Percentiles rank a stretch among this genome's conserved stretches.
Conservation (phyloP, 2,329 filamentous ascomycete species). For the Neonectria sp. region DNA sequence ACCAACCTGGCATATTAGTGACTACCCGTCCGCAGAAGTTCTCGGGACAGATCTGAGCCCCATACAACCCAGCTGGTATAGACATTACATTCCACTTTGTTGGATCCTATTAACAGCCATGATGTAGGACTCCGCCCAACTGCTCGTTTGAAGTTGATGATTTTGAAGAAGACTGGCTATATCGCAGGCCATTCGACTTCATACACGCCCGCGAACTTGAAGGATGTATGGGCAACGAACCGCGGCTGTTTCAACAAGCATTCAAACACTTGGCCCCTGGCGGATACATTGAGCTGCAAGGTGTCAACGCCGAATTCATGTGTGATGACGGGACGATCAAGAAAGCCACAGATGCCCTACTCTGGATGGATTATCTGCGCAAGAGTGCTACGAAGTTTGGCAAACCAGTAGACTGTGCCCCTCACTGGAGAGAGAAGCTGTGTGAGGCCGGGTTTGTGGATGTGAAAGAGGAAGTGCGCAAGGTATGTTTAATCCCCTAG, state of each 20-base stretch:
- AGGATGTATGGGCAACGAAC: constrained; percentile 50
- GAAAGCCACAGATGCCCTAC: neutral
- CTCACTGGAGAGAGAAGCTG: neutral
- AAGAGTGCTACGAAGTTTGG: neutral
- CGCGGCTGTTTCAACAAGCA: constrained; percentile 35
- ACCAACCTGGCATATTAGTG: neutral
- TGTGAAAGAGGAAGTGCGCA: neutral
- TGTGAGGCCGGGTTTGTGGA: neutral
- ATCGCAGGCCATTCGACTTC: constrained; percentile 43
- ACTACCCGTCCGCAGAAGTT: constrained; percentile 52
- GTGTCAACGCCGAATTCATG: constrained; percentile 50
- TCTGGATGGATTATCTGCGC: neutral
- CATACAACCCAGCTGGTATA: constrained; percentile 52
- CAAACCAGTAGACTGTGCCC: neutral
- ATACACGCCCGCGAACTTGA: constrained; percentile 52
- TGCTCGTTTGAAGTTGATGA: constrained; percentile 72
- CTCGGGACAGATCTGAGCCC: constrained; percentile 56
- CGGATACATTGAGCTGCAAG: constrained; percentile 61
- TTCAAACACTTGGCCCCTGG: constrained; percentile 57
- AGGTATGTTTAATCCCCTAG: neutral
- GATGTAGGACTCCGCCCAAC: constrained; percentile 68
- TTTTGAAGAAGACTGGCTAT: constrained; percentile 67
- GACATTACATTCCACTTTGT: neutral
- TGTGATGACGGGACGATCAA: constrained; percentile 56
- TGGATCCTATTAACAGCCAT: neutral